These are phyloP conservation scores for Xylaria palmicola DNA, from an alignment of 495 filamentous ascomycete genomes.

Conservation along the genomic window DNA sequence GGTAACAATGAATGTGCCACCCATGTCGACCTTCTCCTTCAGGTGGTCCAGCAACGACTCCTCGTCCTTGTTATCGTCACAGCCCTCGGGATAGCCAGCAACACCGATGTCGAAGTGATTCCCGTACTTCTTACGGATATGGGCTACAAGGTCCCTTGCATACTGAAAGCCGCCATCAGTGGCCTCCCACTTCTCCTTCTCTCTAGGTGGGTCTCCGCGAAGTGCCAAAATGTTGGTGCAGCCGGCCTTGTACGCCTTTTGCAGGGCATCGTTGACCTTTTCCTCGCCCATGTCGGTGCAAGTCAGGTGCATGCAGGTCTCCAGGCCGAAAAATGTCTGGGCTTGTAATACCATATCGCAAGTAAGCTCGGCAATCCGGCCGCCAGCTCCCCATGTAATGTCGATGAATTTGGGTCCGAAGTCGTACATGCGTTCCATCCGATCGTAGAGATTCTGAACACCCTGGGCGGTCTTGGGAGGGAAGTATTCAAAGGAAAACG, in stretches of 20 bases:
- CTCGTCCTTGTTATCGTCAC: slow-evolving; percentile 84
- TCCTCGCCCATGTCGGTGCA: slow-evolving; percentile 96
- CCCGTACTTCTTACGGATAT: slow-evolving; percentile 86
- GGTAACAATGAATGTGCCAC: slow-evolving; percentile 89
- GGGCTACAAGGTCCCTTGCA: slow-evolving; percentile 88
- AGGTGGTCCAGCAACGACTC: slow-evolving; percentile 86
- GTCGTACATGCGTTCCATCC: slow-evolving; percentile 98
- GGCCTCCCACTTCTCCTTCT: slow-evolving; percentile 90
- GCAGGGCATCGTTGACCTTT: slow-evolving; percentile 85
- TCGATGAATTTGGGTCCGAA: slow-evolving; percentile 95
- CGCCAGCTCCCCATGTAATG: slow-evolving; percentile 98
- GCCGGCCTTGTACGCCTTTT: slow-evolving; percentile 87
- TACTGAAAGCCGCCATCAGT: slow-evolving; percentile 84
- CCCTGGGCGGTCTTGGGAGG: slow-evolving; percentile 98
- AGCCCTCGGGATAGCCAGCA: slow-evolving; percentile 95
- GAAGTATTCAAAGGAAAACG: slow-evolving; percentile 99
- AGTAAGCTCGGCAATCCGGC: slow-evolving; percentile 83
- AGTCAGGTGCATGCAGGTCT: slow-evolving; percentile 99
- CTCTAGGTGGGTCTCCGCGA: slow-evolving; percentile 90
- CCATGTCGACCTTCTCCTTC: slow-evolving; percentile 97
- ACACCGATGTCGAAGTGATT: slow-evolving; percentile 98
- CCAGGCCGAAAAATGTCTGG: slow-evolving; percentile 92
- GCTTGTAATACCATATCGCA: slow-evolving; percentile 97
- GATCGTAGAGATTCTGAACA: slow-evolving; percentile 98
- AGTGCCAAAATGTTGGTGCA: slow-evolving; percentile 98